Percentiles rank a stretch among this genome's conserved stretches.
Evolutionary conservation across 495 filamentous ascomycete genomes (phyloP).

Genomic region (Penicillium waksmanii): DNA sequence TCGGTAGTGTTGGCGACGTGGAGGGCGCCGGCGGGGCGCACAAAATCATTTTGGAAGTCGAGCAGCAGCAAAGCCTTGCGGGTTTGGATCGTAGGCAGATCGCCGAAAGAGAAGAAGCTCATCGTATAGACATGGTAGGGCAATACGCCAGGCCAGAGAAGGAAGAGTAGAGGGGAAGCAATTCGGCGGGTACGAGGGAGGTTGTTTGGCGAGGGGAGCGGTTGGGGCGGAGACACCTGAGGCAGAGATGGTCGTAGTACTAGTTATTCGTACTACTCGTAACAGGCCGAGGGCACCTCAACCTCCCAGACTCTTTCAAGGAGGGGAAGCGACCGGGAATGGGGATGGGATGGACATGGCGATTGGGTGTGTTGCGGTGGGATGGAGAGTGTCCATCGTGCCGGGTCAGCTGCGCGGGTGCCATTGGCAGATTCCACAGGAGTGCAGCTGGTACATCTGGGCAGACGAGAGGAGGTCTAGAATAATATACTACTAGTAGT

Average conservation of each 20-base stretch:
- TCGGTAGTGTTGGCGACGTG: conserved; percentile 65
- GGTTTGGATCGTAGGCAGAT: conserved; percentile 62
- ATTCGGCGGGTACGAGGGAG: conserved; percentile 8
- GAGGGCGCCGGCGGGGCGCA: conserved; percentile 69
- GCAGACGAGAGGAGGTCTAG: background rate
- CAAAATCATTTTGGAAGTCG: conserved; percentile 92
- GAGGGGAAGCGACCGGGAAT: too few species aligned
- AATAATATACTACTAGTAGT: too few species aligned
- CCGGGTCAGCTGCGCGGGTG: conserved; percentile 6
- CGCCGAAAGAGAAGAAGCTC: conserved; percentile 42
- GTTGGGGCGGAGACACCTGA: conserved; percentile 2
- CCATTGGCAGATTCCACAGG: conserved; percentile 8
- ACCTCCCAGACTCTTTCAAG: background rate
- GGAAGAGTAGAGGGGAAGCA: conserved; percentile 1
- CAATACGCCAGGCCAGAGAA: background rate
- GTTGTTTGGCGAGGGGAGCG: background rate
- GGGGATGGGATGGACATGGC: too few species aligned
- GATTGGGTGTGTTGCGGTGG: too few species aligned
- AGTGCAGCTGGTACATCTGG: too few species aligned
- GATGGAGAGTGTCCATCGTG: conserved; percentile 6
- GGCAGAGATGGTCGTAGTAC: background rate
- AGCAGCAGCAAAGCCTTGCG: conserved; percentile 83
- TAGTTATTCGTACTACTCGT: too few species aligned
- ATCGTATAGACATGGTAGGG: conserved; percentile 36
- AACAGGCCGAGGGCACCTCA: too few species aligned